These are phyloP conservation scores for Ogataea saltuana DNA, from an alignment of 805 yeast species.

Conservation along the genomic window DNA sequence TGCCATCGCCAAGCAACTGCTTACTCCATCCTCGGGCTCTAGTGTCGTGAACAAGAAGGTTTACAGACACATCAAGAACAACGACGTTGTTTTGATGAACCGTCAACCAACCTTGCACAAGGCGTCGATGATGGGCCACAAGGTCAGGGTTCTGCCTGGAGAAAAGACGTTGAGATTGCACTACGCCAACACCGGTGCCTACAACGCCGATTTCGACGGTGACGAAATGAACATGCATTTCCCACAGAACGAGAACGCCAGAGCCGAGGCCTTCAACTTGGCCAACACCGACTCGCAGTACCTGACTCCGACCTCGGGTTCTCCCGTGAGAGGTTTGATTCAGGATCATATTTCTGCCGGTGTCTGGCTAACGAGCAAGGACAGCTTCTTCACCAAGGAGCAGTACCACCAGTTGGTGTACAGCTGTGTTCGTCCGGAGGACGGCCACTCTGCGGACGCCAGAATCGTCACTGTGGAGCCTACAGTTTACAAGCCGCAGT, in stretches of 20 bases:
- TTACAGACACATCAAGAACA: slow-evolving; percentile 88
- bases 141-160: slow-evolving; percentile 93
- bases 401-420: slow-evolving; percentile 91
- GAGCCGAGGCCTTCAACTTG: slow-evolving; percentile 91
- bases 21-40: slow-evolving; percentile 76
- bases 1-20: slow-evolving; percentile 88
- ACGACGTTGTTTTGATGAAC: slow-evolving; percentile 96
- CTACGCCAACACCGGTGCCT: slow-evolving; percentile 98
- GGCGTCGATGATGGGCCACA: slow-evolving; percentile 99
- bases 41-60: slow-evolving; percentile 85
- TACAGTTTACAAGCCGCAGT: slow-evolving; percentile 79
- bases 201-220: slow-evolving; percentile 98
- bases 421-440: slow-evolving; percentile 95
- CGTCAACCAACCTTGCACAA: slow-evolving; percentile 99
- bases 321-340: slow-evolving; percentile 97
- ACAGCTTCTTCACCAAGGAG: slow-evolving; percentile 86
- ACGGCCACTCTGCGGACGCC: slow-evolving; percentile 81
- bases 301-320: slow-evolving; percentile 96
- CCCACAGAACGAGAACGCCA: slow-evolving; percentile 96
- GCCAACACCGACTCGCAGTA: slow-evolving; percentile 98
- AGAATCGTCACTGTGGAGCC: slow-evolving; percentile 84
- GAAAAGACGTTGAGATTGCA: slow-evolving; percentile 96
- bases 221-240: slow-evolving; percentile 99
- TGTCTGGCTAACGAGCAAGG: slow-evolving; percentile 96
- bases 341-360: slow-evolving; percentile 99